Conservation (phyloP, 441 rosid species). For the Kokia cookei region DNA sequence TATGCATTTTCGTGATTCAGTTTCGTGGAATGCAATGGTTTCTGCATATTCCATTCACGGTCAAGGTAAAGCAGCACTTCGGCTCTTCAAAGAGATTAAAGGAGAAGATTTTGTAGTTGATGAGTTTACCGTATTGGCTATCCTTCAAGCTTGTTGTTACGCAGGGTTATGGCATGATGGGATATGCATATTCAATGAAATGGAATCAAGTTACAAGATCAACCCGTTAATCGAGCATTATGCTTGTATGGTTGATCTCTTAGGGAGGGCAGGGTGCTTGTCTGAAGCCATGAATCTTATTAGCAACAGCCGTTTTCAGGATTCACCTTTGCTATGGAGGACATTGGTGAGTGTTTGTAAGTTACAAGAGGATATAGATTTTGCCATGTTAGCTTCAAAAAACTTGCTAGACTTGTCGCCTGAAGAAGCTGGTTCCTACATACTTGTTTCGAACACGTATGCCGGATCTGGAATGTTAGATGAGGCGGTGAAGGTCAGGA, state of each 20-base stretch:
- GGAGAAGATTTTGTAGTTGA: constrained; percentile 9
- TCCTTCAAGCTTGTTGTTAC: constrained; percentile 23
- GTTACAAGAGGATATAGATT: constrained; percentile 4
- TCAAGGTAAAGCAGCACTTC: constrained; percentile 14
- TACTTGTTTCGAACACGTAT: constrained; percentile 20
- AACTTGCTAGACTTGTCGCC: constrained; percentile 19
- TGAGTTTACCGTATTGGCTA: constrained; percentile 11
- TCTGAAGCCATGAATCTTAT: constrained; percentile 18
- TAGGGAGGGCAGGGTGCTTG: constrained; percentile 10
- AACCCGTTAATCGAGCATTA: constrained; percentile 18
- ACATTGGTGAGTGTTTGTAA: constrained; percentile 16
- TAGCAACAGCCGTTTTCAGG: constrained; percentile 7
- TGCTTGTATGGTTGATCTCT: constrained; percentile 19
- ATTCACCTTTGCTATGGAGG: constrained; percentile 17
- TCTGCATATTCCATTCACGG: constrained; percentile 21
- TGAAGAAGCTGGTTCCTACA: constrained; percentile 18
- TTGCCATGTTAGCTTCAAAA: constrained; percentile 17
- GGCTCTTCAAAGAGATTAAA: constrained; percentile 16
- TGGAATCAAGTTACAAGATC: constrained; percentile 8
- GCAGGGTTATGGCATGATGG: constrained; percentile 19
- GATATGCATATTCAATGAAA: constrained; percentile 13
- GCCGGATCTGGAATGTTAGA: constrained; percentile 14
- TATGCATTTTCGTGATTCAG: constrained; percentile 2
- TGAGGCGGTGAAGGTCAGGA: constrained; percentile 19
- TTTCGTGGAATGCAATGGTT: constrained; percentile 26